A percentile compares a stretch with the other conserved stretches of the same genome.
phyloP scores from a whole-genome alignment of 768 basidiomycete genomes.

The Pleurotus giganteus region DNA sequence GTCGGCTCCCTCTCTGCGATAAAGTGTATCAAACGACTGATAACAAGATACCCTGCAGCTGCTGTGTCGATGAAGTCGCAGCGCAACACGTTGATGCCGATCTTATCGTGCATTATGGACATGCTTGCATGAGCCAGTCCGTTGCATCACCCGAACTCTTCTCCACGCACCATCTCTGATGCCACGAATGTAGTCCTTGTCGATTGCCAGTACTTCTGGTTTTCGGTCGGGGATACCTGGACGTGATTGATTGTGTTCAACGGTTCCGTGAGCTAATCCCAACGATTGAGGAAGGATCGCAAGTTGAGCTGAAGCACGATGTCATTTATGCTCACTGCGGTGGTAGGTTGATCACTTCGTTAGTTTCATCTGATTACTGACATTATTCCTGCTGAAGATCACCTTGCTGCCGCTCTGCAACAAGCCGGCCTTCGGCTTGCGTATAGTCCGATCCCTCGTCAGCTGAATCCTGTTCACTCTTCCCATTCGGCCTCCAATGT shows the following conservation, averaged over 20 bases:
- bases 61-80: conserved; percentile 95
- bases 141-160: conserved; percentile 24
- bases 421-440: conserved; percentile 18
- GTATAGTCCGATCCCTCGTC: conserved; percentile 3
- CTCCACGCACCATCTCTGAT: not conserved
- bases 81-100: conserved; percentile 94
- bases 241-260: conserved; percentile 48
- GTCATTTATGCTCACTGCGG: conserved; percentile 72
- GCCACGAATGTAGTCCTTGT: conserved; percentile 56
- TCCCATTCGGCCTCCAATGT: not conserved
- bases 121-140: conserved; percentile 92
- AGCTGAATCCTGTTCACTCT: not conserved
- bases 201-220: conserved; percentile 89
- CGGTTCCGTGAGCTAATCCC: conserved; percentile 24
- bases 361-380: not conserved
- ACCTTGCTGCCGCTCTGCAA: conserved; percentile 27
- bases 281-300: not conserved
- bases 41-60: conserved; percentile 45
- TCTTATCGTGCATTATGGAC: conserved; percentile 91
- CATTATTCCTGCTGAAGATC: conserved; percentile 26
- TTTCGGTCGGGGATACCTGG: conserved; percentile 73
- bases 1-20: conserved; percentile 40
- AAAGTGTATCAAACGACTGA: not conserved
- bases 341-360: conserved; percentile 35
- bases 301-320: conserved; percentile 66